Percentiles rank a stretch among this genome's conserved stretches.
phyloP scores from a whole-genome alignment of 2,329 filamentous ascomycete species.

The Zymoseptoria pseudotritici region DNA sequence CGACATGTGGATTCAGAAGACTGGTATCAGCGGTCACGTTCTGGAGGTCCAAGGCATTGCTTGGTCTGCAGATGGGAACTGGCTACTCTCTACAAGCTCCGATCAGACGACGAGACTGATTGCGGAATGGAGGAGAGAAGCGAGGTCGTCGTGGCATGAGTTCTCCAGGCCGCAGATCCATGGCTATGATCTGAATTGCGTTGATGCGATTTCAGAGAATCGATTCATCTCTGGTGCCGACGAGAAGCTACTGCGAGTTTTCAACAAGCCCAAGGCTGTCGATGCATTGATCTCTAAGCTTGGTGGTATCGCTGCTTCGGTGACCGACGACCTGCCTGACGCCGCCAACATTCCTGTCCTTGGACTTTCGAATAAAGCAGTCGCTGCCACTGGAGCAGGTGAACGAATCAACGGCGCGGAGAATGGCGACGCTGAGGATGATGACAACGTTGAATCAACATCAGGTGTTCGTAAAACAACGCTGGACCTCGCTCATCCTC shows the following conservation, averaged over 20 bases:
- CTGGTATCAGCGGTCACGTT: constrained; percentile 78
- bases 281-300: constrained; percentile 50
- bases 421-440: constrained; percentile 42
- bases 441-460: constrained; percentile 49
- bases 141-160: constrained; percentile 72
- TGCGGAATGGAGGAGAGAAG: constrained; percentile 61
- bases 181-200: constrained; percentile 94
- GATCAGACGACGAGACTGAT: constrained; percentile 92
- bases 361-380: constrained; percentile 91
- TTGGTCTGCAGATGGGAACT: constrained; percentile 76
- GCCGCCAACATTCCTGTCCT: constrained; percentile 92
- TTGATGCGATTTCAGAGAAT: constrained; percentile 63
- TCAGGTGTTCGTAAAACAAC: constrained; percentile 53
- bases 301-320: constrained; percentile 12
- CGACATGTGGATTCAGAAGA: constrained; percentile 67
- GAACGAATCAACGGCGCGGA: constrained; percentile 14
- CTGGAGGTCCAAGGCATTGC: constrained; percentile 71
- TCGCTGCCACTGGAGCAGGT: constrained; percentile 45
- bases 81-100: constrained; percentile 78
- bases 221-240: constrained; percentile 93
- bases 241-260: constrained; percentile 95
- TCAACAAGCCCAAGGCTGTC: constrained; percentile 78
- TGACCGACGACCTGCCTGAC: constrained; percentile 55
- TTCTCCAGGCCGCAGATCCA: constrained; percentile 94
- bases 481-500: constrained; percentile 63